Conservation (phyloP, 345 rosid species). For the Euphorbia tirucalli region DNA sequence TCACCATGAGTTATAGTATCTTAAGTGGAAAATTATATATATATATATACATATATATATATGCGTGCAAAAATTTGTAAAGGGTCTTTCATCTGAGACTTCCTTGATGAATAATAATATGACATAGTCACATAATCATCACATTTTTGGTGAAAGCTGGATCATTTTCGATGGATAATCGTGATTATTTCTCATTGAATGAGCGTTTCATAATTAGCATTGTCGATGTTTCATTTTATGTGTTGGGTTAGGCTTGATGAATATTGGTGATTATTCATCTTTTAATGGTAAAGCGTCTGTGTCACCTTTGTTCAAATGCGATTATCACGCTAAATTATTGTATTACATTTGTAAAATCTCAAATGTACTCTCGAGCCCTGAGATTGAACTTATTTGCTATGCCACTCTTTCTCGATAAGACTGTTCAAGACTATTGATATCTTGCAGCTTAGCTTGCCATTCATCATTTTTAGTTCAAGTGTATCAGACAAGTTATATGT, state of each 20-base stretch:
- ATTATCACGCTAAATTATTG: neutral
- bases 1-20: neutral
- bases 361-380: neutral
- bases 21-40: neutral
- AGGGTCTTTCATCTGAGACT: neutral
- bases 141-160: neutral
- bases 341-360: neutral
- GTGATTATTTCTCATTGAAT: neutral
- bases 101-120: neutral
- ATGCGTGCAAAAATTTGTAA: neutral
- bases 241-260: neutral
- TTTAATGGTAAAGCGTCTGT: neutral
- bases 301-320: neutral
- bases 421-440: neutral
- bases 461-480: neutral
- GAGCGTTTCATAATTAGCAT: neutral
- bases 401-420: neutral
- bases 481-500: neutral
- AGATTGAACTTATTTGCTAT: neutral
- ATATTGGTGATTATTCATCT: neutral
- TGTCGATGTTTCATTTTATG: neutral
- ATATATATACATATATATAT: too few species aligned
- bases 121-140: neutral
- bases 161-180: neutral
- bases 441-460: neutral